These are phyloP conservation scores for Gynochthodes officinalis DNA, from an alignment of 257 asterid genomes.

Conservation along the genomic window DNA sequence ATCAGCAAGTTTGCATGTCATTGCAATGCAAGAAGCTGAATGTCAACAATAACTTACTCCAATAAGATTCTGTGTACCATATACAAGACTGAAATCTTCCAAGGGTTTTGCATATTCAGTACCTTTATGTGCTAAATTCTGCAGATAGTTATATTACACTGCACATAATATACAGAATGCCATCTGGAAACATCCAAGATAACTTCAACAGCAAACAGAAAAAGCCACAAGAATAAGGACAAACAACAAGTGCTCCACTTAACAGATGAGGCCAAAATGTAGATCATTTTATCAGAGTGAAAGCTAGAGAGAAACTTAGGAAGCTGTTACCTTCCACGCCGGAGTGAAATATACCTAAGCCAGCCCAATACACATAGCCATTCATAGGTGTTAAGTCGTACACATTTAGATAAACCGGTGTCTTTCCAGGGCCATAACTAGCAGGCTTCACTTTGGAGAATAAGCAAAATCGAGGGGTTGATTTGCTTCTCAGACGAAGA, in stretches of 20 bases:
- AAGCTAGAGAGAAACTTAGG: not conserved
- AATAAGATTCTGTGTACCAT: not conserved
- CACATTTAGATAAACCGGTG: conserved; percentile 84
- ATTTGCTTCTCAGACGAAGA: conserved; percentile 48
- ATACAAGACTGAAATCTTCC: not conserved
- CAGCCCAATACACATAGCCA: conserved; percentile 94
- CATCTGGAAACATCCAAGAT: not conserved
- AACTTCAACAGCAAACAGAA: not conserved
- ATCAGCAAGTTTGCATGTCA: not conserved
- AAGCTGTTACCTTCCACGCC: conserved; percentile 76
- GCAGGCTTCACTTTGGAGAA: conserved; percentile 76
- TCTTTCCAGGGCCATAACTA: conserved; percentile 43
- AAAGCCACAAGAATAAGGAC: not conserved
- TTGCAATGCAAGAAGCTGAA: not conserved
- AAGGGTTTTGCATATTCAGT: not conserved
- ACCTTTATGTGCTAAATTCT: not conserved
- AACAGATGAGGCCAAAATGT: not conserved
- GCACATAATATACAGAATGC: not conserved
- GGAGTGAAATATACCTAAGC: conserved; percentile 91
- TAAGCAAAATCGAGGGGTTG: conserved; percentile 71
- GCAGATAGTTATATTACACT: not conserved
- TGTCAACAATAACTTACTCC: not conserved
- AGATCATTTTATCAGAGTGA: not conserved
- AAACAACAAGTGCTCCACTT: not conserved
- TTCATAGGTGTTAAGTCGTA: conserved; percentile 85